Evolutionary conservation across 1,284 basidiomycete genomes (phyloP), one percentile per base, ranked within the genome.

Genomic region (Trichosporon sp.): DNA sequence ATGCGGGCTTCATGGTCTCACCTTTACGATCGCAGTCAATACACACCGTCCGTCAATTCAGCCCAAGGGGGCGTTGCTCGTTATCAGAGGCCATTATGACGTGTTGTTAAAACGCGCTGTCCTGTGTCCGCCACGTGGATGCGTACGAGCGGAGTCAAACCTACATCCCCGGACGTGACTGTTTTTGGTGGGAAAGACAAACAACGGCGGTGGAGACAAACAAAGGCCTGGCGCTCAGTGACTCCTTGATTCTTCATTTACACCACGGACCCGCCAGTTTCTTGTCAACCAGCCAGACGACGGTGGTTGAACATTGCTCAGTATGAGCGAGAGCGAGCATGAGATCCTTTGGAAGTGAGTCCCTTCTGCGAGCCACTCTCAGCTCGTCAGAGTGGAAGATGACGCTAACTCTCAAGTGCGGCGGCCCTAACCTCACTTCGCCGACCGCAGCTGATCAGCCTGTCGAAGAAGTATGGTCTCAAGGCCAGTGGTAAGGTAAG

Each of bases 401-500:
- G 25, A n/a, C 13, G 25, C 58, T 52, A 14, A 59, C 57, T 14
- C 34, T 19, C 64, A 78, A n/a, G 77, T 61, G 69, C 71, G 2
- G 73, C 78, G 2, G 78, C 78, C 23, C 70, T 79, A 23, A 69
- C 72, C 57, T 71, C 75, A 4, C 69, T 79, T 8, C 76, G 78
- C 60, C 68, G 79, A n/a, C 74, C 76, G 65, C 78, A 80, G 64
- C 74, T 80, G 13, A 67, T 78, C 3, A 75, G 74, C 19, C 62
- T 80, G 5, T 79, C 77, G 16, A 78, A 78, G 65, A 70, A 73
- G 59, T 79, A 78, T 65, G 73, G 73, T 8, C 71, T 79, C 54
- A 78, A 71, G 61, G 76, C 78, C 4, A 75, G 70, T 59, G 79
- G 79, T 23, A 80, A 80, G 73, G 78, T 78, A 19, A 56, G 73